phyloP scores from a whole-genome alignment of 139 green algal species.

The Chlamydomonas sp. region DNA sequence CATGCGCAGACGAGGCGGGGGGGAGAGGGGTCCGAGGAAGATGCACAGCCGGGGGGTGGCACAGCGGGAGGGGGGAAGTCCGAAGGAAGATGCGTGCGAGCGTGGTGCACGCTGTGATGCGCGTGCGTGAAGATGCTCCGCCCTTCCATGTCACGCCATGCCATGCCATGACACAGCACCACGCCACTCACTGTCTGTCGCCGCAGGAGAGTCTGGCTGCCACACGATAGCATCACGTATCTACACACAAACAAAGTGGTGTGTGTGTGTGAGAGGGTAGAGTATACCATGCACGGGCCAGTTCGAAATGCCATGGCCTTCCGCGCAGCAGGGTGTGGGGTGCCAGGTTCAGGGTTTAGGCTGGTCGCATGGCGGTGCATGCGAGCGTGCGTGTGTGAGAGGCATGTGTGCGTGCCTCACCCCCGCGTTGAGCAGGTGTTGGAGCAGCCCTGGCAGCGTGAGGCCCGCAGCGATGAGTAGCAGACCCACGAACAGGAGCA shows the following conservation, averaged over 20 bases:
- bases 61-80: too few species aligned
- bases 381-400: too few species aligned
- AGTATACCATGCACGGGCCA: neutral
- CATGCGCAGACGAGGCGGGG: too few species aligned
- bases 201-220: neutral
- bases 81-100: neutral
- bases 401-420: neutral
- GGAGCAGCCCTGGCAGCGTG: neutral
- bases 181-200: neutral
- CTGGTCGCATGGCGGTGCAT: too few species aligned
- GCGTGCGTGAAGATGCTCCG: neutral
- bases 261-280: neutral
- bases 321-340: too few species aligned
- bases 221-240: constrained; percentile 9
- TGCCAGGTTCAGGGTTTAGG: too few species aligned
- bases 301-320: neutral
- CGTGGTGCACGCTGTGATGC: neutral
- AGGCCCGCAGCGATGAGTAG: constrained; percentile 2
- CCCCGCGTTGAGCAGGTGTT: constrained; percentile 7
- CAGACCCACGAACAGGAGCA: too few species aligned
- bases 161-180: neutral
- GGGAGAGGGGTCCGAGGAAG: too few species aligned
- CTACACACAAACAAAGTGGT: neutral
- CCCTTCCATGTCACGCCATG: neutral
- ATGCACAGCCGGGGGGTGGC: too few species aligned